A percentile compares a stretch with the other conserved stretches of the same genome.
Conservation (phyloP, 2,329 filamentous ascomycete genomes). For the Diaporthe sp. region DNA sequence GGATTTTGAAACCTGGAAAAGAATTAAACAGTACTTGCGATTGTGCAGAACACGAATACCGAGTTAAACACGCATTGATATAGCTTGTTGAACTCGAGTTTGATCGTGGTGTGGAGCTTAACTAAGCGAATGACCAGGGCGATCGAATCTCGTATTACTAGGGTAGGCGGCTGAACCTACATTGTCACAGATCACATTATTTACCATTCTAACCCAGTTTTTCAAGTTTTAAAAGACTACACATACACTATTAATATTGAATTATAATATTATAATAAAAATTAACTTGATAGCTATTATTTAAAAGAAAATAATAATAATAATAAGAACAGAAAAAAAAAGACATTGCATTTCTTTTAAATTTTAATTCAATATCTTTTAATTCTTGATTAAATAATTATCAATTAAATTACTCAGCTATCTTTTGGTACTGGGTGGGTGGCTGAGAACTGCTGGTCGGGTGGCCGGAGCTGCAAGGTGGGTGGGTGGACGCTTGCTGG, state of each 20-base stretch:
- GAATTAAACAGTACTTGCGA: background rate
- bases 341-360: background rate
- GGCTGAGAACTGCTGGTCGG: background rate
- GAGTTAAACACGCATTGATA: background rate
- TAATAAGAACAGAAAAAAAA: background rate
- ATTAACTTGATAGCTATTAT: too few relatives aligned
- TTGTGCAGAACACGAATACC: background rate
- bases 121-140: background rate
- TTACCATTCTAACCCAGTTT: too few relatives aligned
- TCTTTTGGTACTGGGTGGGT: constrained; percentile 5
- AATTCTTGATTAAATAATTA: background rate
- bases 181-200: too few relatives aligned
- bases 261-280: background rate
- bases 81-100: background rate
- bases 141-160: background rate
- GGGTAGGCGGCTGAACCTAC: background rate
- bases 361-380: background rate
- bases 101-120: background rate
- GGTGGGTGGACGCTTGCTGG: constrained; percentile 7
- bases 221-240: background rate
- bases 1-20: background rate
- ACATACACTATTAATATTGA: background rate
- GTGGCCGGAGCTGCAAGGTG: background rate
- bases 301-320: background rate
- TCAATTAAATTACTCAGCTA: background rate